Percentiles rank a stretch among this genome's conserved stretches.
Conservation (phyloP, 495 filamentous ascomycete genomes). For the Venustampulla echinocandica region DNA sequence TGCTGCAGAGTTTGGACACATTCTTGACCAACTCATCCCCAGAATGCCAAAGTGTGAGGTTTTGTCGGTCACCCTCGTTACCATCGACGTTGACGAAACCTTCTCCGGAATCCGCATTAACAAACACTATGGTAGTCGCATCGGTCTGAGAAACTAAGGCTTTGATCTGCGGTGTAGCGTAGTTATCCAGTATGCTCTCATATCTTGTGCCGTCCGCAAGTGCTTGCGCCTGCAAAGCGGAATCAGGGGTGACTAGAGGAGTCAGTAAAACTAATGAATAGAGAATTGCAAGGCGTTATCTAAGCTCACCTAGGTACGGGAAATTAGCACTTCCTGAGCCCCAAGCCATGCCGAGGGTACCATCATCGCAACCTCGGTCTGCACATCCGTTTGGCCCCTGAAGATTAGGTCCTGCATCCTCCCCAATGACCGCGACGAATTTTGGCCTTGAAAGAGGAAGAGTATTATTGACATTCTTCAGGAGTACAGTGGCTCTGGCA, state of each 20-base stretch:
- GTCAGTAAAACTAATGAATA: not conserved
- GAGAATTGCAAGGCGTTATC: constrained; percentile 68
- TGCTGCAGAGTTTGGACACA: constrained; percentile 71
- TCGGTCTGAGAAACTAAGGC: constrained; percentile 58
- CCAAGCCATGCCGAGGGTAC: constrained; percentile 90
- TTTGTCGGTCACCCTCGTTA: constrained; percentile 85
- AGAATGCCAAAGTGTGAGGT: constrained; percentile 81
- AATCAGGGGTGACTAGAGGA: constrained; percentile 67
- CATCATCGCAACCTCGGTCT: constrained; percentile 75
- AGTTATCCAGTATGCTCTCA: constrained; percentile 69
- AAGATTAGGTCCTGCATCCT: constrained; percentile 69
- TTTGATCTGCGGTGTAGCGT: constrained; percentile 48
- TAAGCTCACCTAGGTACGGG: constrained; percentile 80
- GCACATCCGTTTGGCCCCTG: constrained; percentile 74
- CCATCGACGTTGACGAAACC: constrained; percentile 77
- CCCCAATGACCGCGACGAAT: constrained; percentile 70
- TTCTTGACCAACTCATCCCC: constrained; percentile 74
- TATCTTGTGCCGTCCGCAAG: constrained; percentile 52
- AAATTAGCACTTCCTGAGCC: constrained; percentile 83
- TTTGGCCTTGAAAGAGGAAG: constrained; percentile 72
- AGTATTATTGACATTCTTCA: constrained; percentile 71
- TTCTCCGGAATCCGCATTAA: constrained; percentile 82
- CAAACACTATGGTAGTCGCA: constrained; percentile 71
- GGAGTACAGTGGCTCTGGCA: constrained; percentile 71
- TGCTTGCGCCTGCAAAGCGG: constrained; percentile 72